A percentile compares a stretch with the other conserved stretches of the same genome.
Conservation (phyloP, 2,329 filamentous ascomycete genomes). For the Ophidiomyces ophidiicola region DNA sequence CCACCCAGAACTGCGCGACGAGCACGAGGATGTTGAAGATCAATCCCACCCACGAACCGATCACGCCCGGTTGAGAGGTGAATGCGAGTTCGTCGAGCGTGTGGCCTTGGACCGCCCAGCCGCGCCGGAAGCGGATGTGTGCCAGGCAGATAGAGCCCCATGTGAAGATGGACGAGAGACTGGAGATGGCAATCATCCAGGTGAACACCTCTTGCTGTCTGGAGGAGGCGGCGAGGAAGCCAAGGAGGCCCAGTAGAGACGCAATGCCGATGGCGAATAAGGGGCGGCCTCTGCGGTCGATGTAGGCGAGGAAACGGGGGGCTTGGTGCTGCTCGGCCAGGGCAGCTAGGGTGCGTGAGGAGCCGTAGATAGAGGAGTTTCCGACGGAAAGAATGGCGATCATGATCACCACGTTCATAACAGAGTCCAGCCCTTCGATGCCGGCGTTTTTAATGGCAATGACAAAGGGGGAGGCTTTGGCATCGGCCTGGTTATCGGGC, state of each 20-base stretch:
- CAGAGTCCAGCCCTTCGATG: slow-evolving; percentile 53
- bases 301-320: slow-evolving; percentile 55
- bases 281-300: slow-evolving; percentile 50
- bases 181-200: slow-evolving; percentile 46
- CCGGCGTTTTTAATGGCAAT: slow-evolving; percentile 59
- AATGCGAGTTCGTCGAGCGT: slow-evolving; percentile 28
- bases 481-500: slow-evolving; percentile 47
- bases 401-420: slow-evolving; percentile 67
- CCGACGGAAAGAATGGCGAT: slow-evolving; percentile 58
- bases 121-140: slow-evolving; percentile 37
- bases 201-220: slow-evolving; percentile 54
- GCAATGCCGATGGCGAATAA: slow-evolving; percentile 53
- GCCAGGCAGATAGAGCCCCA: slow-evolving; percentile 37
- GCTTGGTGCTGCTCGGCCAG: slow-evolving; percentile 65
- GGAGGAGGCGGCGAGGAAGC: slow-evolving; percentile 58
- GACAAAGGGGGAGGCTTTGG: slow-evolving; percentile 61
- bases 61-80: slow-evolving; percentile 39
- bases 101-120: slow-evolving; percentile 31
- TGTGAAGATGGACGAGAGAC: slow-evolving; percentile 52
- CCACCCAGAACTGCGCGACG: slow-evolving; percentile 67
- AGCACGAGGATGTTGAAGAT: slow-evolving; percentile 53
- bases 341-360: slow-evolving; percentile 60
- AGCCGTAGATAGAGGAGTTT: slow-evolving; percentile 51
- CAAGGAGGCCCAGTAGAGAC: slow-evolving; percentile 61
- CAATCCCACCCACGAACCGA: slow-evolving; percentile 50